Base-by-base conservation (phyloP, 768 basidiomycete genomes). In the Pleurotus platypus region DNA sequence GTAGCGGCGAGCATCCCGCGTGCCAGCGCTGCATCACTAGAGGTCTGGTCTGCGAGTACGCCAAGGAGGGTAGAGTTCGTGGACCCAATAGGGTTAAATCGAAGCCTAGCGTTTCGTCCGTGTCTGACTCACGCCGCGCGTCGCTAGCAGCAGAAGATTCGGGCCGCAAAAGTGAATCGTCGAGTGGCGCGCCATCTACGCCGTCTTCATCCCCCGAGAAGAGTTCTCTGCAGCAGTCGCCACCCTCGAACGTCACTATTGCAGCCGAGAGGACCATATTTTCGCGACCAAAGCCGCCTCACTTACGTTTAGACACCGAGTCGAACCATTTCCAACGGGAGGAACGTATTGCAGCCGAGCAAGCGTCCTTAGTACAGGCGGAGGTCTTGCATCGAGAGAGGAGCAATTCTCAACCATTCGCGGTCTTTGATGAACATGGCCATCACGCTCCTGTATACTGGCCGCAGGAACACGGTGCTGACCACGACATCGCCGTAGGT, bases 1-100 rank as follows among this genome's bases (percentile, higher is more conserved):
- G 88, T 68, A 85, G 81, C 60, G 87, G 89, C 40, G 85, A 87
- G 37, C 84, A 84, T 54, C 87, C 89, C 0, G 67, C 80, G 0
- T 91, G 89, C 67, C 77, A 83, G 61, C 83, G 89, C 9, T 90
- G 89, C 67, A 65, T 77, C 5, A 71, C 69, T 2, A 75, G 86
- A 4, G 82, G 85, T 0, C 71, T 89, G 39, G 60, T 70, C 2
- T 90, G 89, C 69, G 80, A 84, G 47, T 90, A 91, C 63, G 81
- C 84, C 0, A 78, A 83, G 49, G 86, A 88, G 70, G 81, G 85
- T 2, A 74, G 84, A 46, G 79, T 85, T 46, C 75, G 82, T 2
- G 86, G 86, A 0, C 80, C 83, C 22, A 85, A 85, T 67, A 85
- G 83, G 64, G 72, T 78, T 5, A 84, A 82, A 58, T 48, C 47